A percentile compares a stretch with the other conserved stretches of the same genome.
Evolutionary conservation across 805 yeast species (phyloP).

Genomic region (Cyberlindnera samutprakarnensis): DNA sequence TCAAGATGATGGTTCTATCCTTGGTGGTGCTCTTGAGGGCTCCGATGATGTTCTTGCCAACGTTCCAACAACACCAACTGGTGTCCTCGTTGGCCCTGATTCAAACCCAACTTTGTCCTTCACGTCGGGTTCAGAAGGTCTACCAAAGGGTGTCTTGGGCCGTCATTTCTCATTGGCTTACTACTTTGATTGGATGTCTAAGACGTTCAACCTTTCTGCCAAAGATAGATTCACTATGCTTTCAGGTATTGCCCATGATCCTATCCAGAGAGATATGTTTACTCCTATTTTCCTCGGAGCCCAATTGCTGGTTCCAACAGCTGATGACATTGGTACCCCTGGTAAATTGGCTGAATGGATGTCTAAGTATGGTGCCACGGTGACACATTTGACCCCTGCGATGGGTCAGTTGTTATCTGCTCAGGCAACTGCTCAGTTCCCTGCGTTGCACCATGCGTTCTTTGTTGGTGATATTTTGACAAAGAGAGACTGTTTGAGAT

Average conservation of each 20-base stretch:
- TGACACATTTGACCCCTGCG: slow-evolving; percentile 97
- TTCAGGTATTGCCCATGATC: slow-evolving; percentile 98
- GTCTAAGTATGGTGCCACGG: slow-evolving; percentile 84
- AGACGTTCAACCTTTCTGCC: slow-evolving; percentile 67
- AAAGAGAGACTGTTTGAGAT: slow-evolving; percentile 90
- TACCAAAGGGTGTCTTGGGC: slow-evolving; percentile 98
- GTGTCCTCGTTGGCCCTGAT: slow-evolving; percentile 94
- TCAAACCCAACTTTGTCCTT: slow-evolving; percentile 94
- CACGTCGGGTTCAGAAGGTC: slow-evolving; percentile 97
- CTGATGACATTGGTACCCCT: slow-evolving; percentile 98
- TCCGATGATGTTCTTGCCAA: slow-evolving; percentile 43
- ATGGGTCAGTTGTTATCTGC: slow-evolving; percentile 98
- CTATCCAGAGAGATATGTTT: slow-evolving; percentile 98
- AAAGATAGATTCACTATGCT: slow-evolving; percentile 93
- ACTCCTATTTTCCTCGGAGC: slow-evolving; percentile 97
- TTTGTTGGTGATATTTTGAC: slow-evolving; percentile 97
- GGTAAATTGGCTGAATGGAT: slow-evolving; percentile 98
- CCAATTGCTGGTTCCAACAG: slow-evolving; percentile 83
- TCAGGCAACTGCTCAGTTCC: slow-evolving; percentile 85
- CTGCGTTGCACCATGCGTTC: slow-evolving; percentile 88
- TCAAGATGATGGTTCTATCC: slow-evolving; percentile 62
- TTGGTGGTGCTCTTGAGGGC: slow-evolving; percentile 43
- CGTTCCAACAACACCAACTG: slow-evolving; percentile 56
- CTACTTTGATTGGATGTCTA: slow-evolving; percentile 98
- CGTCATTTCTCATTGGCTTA: slow-evolving; percentile 96